Evolutionary conservation across 139 green algal genomes (phyloP), one percentile per base, ranked within the genome.

Genomic region (Chlamydomonas incerta): DNA sequence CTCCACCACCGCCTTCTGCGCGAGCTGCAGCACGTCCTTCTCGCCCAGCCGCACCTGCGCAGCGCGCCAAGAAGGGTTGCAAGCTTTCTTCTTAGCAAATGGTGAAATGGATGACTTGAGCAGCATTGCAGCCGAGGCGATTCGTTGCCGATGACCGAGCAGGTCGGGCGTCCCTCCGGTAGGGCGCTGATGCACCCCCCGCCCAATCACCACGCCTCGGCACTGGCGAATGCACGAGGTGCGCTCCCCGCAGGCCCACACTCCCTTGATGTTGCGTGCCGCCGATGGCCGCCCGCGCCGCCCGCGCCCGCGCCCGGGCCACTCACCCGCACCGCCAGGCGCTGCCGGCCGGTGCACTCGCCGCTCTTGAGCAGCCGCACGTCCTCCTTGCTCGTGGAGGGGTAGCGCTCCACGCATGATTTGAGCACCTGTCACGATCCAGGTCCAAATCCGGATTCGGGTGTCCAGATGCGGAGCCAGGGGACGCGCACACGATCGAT

Each of bases 1-100:
- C 57, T 74, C 80, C 80, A 80, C 55, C 72, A 72, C 66, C 57
- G 58, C 50, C 81, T 86, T 85, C 57, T 86, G 86, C 15, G 69
- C 63, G 37, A 69, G 11, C 55, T 86, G 66, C 37, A 85, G 66
- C 52, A 81, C 74, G 28, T 55, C 60, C 69, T 72, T 76, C 35
- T 91, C 87, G 26, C 67, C 75, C 35, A 74, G 46, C 8, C 76
- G 69, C 29, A 83, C 70, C 73, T 88, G 82, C 3, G 41, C 41
- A 5, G 41, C 41, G 8, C 41, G 8, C 41, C 41, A 50, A 50
- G 8, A 50, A 50, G 8, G 8, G 41, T 5, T 13, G 8, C 41
- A 50, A 50, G 5, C 41, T 50, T 50, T n/a, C n/a, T n/a, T n/a
- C n/a, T n/a, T n/a, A n/a, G n/a, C n/a, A n/a, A n/a, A n/a, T n/a